Conservation (phyloP, 192 early-diverging fungal species). For the Rhizophagus sp. region DNA sequence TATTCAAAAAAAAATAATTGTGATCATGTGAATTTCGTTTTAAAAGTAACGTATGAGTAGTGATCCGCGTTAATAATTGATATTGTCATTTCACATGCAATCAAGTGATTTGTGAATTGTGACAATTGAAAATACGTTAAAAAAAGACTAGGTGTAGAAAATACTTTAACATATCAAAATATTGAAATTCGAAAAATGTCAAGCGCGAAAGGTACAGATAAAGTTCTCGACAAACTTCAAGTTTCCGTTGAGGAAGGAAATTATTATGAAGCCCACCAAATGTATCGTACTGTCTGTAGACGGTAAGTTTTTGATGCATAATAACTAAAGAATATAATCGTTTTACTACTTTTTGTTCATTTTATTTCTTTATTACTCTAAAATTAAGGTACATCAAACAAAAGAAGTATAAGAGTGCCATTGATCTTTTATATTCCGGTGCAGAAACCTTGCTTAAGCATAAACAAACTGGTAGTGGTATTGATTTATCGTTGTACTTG, state of each 20-base stretch:
- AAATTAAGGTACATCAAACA: slow-evolving; percentile 79
- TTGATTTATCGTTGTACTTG: slow-evolving; percentile 81
- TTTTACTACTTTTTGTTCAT: background rate
- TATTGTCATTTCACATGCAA: too few species aligned
- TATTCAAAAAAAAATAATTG: too few species aligned
- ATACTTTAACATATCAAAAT: too few species aligned
- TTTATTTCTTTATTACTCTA: background rate
- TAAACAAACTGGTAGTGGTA: slow-evolving; percentile 79
- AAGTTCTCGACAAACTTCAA: slow-evolving; percentile 68
- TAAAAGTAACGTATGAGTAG: too few species aligned
- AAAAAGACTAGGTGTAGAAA: too few species aligned
- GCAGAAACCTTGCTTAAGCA: slow-evolving; percentile 74
- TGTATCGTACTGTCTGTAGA: slow-evolving; percentile 91
- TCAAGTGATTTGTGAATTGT: too few species aligned
- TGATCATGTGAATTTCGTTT: too few species aligned
- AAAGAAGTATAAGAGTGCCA: slow-evolving; percentile 72
- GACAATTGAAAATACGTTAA: too few species aligned
- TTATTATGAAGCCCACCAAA: slow-evolving; percentile 98
- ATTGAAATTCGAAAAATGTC: slow-evolving; percentile 14
- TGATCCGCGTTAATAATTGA: too few species aligned
- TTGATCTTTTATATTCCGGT: slow-evolving; percentile 80
- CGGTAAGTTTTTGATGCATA: slow-evolving; percentile 47
- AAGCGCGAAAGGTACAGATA: slow-evolving; percentile 56
- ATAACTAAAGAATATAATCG: too few species aligned
- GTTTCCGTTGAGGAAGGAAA: slow-evolving; percentile 70